Percentiles rank a stretch among this genome's conserved stretches.
Conservation (phyloP, 129 eudicot species). For the Heracleum sosnowskyi region DNA sequence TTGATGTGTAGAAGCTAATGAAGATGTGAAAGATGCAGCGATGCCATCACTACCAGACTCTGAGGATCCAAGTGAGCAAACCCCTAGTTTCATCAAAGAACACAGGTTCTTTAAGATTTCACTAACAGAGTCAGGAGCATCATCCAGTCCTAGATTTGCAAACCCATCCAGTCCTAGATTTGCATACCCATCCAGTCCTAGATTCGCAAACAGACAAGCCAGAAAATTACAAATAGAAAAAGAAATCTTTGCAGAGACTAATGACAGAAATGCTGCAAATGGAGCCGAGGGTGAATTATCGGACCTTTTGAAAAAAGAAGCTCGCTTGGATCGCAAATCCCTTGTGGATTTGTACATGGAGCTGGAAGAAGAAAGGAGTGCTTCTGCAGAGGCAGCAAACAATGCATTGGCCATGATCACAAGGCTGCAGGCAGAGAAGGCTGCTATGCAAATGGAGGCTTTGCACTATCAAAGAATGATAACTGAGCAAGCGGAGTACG, state of each 20-base stretch:
- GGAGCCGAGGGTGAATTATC: slow-evolving; percentile 24
- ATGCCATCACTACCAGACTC: slow-evolving; percentile 30
- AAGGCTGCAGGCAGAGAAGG: slow-evolving; percentile 82
- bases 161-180: slow-evolving; percentile 47
- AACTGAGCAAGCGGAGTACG: slow-evolving; percentile 85
- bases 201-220: slow-evolving; percentile 11
- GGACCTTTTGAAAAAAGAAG: slow-evolving; percentile 1
- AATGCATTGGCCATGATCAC: slow-evolving; percentile 99
- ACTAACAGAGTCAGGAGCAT: slow-evolving; percentile 35
- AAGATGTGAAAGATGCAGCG: slow-evolving; percentile 30
- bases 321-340: slow-evolving; percentile 43
- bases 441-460: slow-evolving; percentile 79
- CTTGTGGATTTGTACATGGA: slow-evolving; percentile 57
- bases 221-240: slow-evolving; percentile 17
- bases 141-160: slow-evolving; percentile 50
- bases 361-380: slow-evolving; percentile 87
- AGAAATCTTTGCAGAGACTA: slow-evolving; percentile 12
- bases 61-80: slow-evolving; percentile 49
- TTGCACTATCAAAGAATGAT: slow-evolving; percentile 43
- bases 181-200: slow-evolving; percentile 3
- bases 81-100: slow-evolving; percentile 37
- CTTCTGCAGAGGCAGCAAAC: slow-evolving; percentile 89
- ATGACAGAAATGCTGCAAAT: slow-evolving; percentile 16
- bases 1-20: slow-evolving; percentile 24
- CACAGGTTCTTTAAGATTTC: slow-evolving; percentile 57